Evolutionary conservation across 768 basidiomycete genomes (phyloP), one percentile per base, ranked within the genome.

Genomic region (Collybia mongolica): DNA sequence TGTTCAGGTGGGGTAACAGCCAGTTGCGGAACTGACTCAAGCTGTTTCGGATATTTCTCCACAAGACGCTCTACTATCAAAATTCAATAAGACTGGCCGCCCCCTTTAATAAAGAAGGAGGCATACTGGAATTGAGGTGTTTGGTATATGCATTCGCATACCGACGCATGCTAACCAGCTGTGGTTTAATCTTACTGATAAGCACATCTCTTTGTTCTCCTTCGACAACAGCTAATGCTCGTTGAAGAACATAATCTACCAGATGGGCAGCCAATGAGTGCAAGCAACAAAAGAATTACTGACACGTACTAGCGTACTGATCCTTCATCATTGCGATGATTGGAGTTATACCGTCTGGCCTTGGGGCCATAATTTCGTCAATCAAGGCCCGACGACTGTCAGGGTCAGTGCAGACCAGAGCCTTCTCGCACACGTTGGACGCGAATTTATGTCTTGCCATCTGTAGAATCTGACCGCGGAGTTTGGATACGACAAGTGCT

Each of bases 341-440:
- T 22, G 91, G 78, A 54, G 78, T 86, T 44, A 82, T 71, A 3
- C 88, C 88, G 55, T 91, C 86, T 23, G 75, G 71, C 54, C 78
- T 79, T 11, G 78, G 70, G 2, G 71, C 65, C 71, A 96, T 80
- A 49, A 98, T 82, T 66, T 97, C 95, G 22, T 91, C 84, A 51
- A 98, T 82, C 38, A 98, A 71, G 29, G 68, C 64, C 7, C 78
- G 79, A 39, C 92, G 85, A 53, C 78, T 84, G 8, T 86, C 84
- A 0, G 75, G 28, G 47, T 82, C 79, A 0, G 88, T 82, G 28
- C 76, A 82, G 23, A 84, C 65, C 29, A 96, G 76, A 5, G 92
- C 93, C 67, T 93, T 94, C 70, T 96, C 95, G 65, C 88, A 90
- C 17, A 98, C 96, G 61, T 99, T 98, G 5, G 94, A 97, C 5